A percentile compares a stretch with the other conserved stretches of the same genome.
phyloP scores from a whole-genome alignment of 306 rosid species.

The Cicer arietinum region DNA sequence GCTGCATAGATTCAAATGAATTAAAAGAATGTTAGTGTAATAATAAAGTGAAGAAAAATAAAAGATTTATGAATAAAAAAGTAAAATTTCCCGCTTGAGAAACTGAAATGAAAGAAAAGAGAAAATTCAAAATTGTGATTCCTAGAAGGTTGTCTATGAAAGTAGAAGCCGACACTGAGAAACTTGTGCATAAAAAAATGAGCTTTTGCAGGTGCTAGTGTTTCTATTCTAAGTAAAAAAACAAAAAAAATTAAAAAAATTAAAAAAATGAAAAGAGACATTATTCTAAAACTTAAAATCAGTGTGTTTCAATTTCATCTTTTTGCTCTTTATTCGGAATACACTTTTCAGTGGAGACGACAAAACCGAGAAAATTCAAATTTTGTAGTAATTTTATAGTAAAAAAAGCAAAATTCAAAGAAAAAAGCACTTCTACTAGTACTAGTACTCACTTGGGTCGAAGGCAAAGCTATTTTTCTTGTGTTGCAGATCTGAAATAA shows the following conservation, averaged over 20 bases:
- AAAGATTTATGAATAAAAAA: not conserved
- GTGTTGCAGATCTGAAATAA: constrained; percentile 61
- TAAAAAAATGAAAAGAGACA: too few species aligned
- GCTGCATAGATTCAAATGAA: constrained; percentile 49
- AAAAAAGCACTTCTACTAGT: not conserved
- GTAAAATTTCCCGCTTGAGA: constrained; percentile 33
- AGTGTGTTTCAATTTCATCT: constrained; percentile 51
- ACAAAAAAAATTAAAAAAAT: not conserved
- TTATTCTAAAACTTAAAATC: constrained; percentile 20
- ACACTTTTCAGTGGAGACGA: constrained; percentile 46
- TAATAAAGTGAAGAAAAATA: not conserved
- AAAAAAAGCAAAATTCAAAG: constrained; percentile 11
- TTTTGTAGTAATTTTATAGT: not conserved
- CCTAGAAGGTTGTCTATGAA: constrained; percentile 76
- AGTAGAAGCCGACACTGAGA: constrained; percentile 64
- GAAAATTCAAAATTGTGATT: constrained; percentile 51
- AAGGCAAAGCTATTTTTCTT: constrained; percentile 38
- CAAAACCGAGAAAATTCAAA: constrained; percentile 44
- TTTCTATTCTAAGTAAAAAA: not conserved
- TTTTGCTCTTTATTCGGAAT: constrained; percentile 50
- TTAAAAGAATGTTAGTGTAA: constrained; percentile 34
- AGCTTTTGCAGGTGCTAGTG: constrained; percentile 54
- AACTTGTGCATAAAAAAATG: constrained; percentile 55
- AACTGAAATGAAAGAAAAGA: constrained; percentile 40
- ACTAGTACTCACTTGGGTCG: constrained; percentile 29